A percentile compares a stretch with the other conserved stretches of the same genome.
phyloP scores from a whole-genome alignment of 2,329 filamentous ascomycete species.

The Ophiosphaerella herpotricha region DNA sequence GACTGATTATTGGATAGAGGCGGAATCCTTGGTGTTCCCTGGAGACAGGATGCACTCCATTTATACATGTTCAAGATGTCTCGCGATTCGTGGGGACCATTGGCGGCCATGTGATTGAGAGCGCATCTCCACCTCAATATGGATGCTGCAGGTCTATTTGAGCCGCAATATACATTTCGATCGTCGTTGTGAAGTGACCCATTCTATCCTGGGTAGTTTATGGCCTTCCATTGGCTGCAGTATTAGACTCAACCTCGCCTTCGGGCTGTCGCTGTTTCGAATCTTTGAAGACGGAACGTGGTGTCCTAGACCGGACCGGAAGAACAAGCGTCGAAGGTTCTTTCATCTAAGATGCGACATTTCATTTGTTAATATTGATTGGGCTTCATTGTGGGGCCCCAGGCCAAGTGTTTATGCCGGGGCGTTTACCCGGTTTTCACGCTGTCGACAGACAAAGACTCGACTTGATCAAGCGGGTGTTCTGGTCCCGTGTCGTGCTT shows the following conservation, averaged over 20 bases:
- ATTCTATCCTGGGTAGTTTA: not conserved
- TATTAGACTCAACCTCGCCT: slow-evolving; percentile 4
- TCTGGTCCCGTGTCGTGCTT: not conserved
- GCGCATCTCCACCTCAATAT: slow-evolving; percentile 1
- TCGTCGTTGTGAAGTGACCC: not conserved
- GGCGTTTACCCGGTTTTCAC: slow-evolving; percentile 16
- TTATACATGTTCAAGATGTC: slow-evolving; percentile 8
- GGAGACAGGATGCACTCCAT: not conserved
- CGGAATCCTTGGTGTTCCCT: not conserved
- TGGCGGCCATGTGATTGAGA: not conserved
- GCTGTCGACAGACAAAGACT: slow-evolving; percentile 6
- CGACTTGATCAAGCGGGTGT: slow-evolving; percentile 6
- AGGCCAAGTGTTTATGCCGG: slow-evolving; percentile 5
- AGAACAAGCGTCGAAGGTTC: slow-evolving; percentile 13
- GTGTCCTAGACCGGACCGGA: slow-evolving; percentile 3
- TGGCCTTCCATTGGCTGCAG: slow-evolving; percentile 6
- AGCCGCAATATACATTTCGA: slow-evolving; percentile 10
- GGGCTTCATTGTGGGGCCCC: slow-evolving; percentile 14
- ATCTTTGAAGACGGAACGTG: slow-evolving; percentile 2
- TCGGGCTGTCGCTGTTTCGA: slow-evolving; percentile 13
- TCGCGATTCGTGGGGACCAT: not conserved
- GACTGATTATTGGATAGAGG: not conserved
- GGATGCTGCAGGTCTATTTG: slow-evolving; percentile 1
- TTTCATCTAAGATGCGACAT: slow-evolving; percentile 7
- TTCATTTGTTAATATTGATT: slow-evolving; percentile 15